Percentiles rank a stretch among this genome's conserved stretches.
Evolutionary conservation across 352 stramenopile species (phyloP).

Genomic region (Phytophthora megakarya): DNA sequence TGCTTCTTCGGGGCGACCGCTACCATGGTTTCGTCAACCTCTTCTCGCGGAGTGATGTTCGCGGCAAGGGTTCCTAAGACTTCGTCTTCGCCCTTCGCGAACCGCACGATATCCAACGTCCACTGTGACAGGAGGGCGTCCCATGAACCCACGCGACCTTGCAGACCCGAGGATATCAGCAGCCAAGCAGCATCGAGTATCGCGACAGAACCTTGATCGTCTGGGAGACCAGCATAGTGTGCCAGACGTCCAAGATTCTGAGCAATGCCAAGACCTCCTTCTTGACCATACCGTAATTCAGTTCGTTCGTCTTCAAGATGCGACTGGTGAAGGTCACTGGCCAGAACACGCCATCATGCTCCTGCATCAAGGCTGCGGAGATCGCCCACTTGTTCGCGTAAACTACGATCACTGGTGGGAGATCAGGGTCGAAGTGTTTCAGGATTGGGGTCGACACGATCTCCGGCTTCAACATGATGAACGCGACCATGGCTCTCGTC

Average conservation of each 20-base stretch:
- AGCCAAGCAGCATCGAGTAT: no score
- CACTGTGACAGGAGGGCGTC: neutral
- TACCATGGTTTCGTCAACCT: no score
- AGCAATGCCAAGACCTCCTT: no score
- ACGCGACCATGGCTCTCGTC: neutral
- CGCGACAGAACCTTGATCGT: no score
- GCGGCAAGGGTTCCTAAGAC: neutral
- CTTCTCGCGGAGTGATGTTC: constrained; percentile 1
- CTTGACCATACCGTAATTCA: neutral
- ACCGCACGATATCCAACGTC: neutral
- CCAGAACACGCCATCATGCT: no score
- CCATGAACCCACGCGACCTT: no score
- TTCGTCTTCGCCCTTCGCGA: neutral
- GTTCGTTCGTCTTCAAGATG: neutral
- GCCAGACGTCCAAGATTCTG: no score
- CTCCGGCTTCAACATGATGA: neutral
- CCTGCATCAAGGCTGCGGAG: no score
- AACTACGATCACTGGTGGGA: neutral
- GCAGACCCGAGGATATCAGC: no score
- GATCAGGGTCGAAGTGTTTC: neutral
- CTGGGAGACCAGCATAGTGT: no score
- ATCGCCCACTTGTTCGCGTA: no score
- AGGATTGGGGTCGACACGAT: neutral
- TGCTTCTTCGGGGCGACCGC: no score
- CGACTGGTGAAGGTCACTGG: constrained; percentile 1